A percentile compares a stretch with the other conserved stretches of the same genome.
Conservation (phyloP, 1,284 basidiomycete genomes). For the Amylostereum chailletii region DNA sequence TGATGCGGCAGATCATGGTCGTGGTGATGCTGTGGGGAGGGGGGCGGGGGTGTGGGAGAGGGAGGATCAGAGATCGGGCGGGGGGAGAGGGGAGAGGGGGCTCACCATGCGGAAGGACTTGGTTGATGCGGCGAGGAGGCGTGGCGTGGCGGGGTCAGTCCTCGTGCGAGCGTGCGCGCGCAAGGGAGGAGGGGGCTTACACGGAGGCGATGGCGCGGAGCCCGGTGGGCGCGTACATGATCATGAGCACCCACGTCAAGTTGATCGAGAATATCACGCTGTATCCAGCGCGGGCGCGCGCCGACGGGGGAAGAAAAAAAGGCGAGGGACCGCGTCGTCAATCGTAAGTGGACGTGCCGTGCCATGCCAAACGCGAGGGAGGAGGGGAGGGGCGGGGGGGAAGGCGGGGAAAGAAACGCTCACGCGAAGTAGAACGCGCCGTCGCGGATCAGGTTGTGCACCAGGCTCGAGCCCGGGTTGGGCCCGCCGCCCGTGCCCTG, state of each 20-base stretch:
- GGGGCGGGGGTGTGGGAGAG: not conserved
- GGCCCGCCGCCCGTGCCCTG: not conserved
- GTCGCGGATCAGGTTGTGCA: conserved; percentile 9
- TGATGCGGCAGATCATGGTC: conserved; percentile 12
- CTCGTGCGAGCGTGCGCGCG: too few species aligned
- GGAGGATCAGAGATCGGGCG: too few species aligned
- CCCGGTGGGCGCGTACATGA: conserved; percentile 12
- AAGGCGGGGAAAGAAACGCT: not conserved
- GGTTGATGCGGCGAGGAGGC: not conserved
- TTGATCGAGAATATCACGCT: conserved; percentile 11
- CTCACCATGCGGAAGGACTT: conserved; percentile 12
- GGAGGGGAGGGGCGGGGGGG: not conserved
- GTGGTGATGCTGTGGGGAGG: conserved; percentile 7
- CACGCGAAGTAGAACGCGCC: conserved; percentile 12
- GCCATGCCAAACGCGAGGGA: not conserved
- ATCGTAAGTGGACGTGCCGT: not conserved
- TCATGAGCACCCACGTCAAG: conserved; percentile 13
- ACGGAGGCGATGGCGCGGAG: conserved; percentile 11
- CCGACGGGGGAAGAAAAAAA: too few species aligned
- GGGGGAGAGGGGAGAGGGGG: not conserved
- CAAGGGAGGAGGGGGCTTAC: conserved; percentile 3
- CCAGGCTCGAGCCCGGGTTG: not conserved
- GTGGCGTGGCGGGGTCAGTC: not conserved
- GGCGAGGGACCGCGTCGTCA: not conserved
- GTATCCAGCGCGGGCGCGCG: too few species aligned